Conservation (phyloP, 768 basidiomycete genomes). For the Lentinula sp. region DNA sequence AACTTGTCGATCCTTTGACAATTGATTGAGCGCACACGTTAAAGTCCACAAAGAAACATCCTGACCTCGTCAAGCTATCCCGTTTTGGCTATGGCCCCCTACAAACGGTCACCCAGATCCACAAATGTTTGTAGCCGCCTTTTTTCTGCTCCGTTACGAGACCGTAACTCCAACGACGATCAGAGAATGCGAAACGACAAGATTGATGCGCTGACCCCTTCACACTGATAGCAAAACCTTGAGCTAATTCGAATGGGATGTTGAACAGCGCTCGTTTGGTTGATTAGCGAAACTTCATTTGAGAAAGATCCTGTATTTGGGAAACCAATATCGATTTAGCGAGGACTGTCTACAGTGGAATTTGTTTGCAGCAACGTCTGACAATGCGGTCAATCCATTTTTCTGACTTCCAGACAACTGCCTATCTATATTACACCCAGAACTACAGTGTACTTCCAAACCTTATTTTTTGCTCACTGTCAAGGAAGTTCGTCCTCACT, state of each 20-base stretch:
- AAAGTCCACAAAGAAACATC: slow-evolving; percentile 25
- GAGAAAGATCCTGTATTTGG: too few species aligned
- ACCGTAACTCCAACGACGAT: slow-evolving; percentile 56
- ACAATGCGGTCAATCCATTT: too few species aligned
- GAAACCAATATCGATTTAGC: too few species aligned
- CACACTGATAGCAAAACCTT: slow-evolving; percentile 69
- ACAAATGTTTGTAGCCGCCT: slow-evolving; percentile 79
- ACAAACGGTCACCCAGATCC: slow-evolving; percentile 72
- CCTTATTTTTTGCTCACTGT: too few species aligned
- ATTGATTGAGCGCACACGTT: not conserved
- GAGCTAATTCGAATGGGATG: slow-evolving; percentile 73
- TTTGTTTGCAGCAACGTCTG: too few species aligned
- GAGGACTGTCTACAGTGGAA: too few species aligned
- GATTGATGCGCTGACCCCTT: slow-evolving; percentile 50
- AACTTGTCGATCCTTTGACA: slow-evolving; percentile 33
- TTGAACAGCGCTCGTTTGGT: slow-evolving; percentile 81
- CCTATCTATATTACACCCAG: too few species aligned
- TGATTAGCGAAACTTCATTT: slow-evolving; percentile 77
- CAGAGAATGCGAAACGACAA: not conserved
- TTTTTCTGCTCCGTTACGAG: slow-evolving; percentile 86
- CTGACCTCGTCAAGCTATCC: slow-evolving; percentile 75
- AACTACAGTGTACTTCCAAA: too few species aligned
- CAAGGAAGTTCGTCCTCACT: too few species aligned
- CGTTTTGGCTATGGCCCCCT: slow-evolving; percentile 65
- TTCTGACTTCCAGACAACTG: too few species aligned